Base-by-base conservation (phyloP, 106 monocot genomes). In the Cymbidium sinense region DNA sequence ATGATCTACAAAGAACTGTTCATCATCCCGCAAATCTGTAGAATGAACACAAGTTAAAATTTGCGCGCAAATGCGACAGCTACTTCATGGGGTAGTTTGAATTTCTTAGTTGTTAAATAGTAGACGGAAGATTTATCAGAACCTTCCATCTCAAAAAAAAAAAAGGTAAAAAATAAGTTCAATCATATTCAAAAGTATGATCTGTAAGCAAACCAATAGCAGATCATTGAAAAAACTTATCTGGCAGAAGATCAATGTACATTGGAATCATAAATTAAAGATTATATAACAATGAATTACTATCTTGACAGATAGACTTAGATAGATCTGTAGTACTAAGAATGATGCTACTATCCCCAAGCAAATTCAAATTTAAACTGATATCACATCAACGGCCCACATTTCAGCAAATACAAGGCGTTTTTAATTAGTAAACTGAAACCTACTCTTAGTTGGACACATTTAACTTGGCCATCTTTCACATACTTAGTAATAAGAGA, bases 11-110 rank as follows among this genome's bases (percentile, higher is more conserved):
- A 94, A 89, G 78, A 89, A 94, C 29, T 91, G 91, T n/a, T 94
- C 84, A 79, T 94, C 94, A 89, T 94, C 94, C 29, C 94, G 88
- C 43, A 94, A 86, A 84, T 94, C 94, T 94, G 78, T 34, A 37
- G 13, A 7, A 34, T 10, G 33, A 15, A 33, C 15, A 69, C 15
- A 69, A 69, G 2, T 69, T 69, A 29, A 69, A 69, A 29, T 69
- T 31, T 13, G 33, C 15, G 33, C 21, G 12, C 67, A 18, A n/a
- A 18, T 29, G 67, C 44, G 11, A 44, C 12, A 12, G 11, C 44
- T 47, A 23, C 0, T 5, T 8, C 21, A 61, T 25, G 10, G 6
- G 25, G 25, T 61, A 23, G 61, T 25, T 7, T 61, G 21, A 61
- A 61, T 25, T 25, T 61, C 61, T 7, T 61, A 5, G 61, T 54